A percentile compares a stretch with the other conserved stretches of the same genome.
Evolutionary conservation across 2,329 filamentous ascomycete species (phyloP).

Genomic region (Madurella fahalii): DNA sequence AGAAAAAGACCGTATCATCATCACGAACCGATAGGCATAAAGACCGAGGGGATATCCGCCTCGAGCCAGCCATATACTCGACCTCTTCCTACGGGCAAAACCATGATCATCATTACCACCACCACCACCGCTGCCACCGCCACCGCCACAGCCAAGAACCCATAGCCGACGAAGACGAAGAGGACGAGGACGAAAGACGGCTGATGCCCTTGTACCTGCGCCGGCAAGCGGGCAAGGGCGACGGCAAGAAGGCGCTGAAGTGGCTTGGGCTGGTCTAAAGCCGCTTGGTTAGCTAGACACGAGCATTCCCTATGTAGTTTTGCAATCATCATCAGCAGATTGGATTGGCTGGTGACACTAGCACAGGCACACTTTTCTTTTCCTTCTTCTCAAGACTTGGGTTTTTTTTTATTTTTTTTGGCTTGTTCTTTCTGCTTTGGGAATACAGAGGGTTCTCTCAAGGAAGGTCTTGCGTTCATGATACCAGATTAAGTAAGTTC

Average conservation of each 20-base stretch:
- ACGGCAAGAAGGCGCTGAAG: conserved; percentile 32
- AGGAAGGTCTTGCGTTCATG: background rate
- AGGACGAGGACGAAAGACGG: conserved; percentile 24
- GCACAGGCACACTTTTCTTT: too few relatives aligned
- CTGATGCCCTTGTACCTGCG: conserved; percentile 27
- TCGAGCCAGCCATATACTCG: background rate
- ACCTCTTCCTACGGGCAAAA: background rate
- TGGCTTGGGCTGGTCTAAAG: conserved; percentile 32
- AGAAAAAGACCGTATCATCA: background rate
- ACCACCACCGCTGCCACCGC: background rate
- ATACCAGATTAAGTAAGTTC: background rate
- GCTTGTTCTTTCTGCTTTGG: background rate
- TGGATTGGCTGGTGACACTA: too few relatives aligned
- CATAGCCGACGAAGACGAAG: conserved; percentile 13
- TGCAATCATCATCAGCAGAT: too few relatives aligned
- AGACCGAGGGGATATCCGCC: too few relatives aligned
- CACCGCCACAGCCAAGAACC: too few relatives aligned
- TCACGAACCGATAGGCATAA: background rate
- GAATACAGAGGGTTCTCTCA: background rate
- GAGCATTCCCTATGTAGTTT: too few relatives aligned
- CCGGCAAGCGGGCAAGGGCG: conserved; percentile 17
- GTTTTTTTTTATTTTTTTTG: background rate
- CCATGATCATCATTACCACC: background rate
- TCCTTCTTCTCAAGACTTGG: too few relatives aligned
- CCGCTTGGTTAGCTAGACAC: background rate